Percentiles rank a stretch among this genome's conserved stretches.
Evolutionary conservation across 805 yeast species (phyloP).

Genomic region (Debaryomyces hansenii): DNA sequence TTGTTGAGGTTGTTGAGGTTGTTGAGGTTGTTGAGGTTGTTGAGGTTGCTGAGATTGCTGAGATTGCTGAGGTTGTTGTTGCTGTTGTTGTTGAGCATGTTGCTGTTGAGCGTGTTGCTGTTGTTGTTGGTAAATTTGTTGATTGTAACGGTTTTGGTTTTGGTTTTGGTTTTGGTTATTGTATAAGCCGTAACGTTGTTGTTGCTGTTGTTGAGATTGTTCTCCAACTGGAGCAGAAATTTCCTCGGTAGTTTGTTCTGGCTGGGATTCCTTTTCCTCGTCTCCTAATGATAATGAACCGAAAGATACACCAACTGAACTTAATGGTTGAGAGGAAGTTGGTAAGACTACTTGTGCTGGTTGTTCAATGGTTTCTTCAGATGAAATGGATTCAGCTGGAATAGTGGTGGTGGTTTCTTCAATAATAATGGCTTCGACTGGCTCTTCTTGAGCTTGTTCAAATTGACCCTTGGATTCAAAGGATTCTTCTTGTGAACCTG

Average conservation of each 20-base stretch:
- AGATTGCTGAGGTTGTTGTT: conserved; percentile 17
- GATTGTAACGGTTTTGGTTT: conserved; percentile 12
- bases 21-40: conserved; percentile 21
- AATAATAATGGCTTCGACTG: conserved; percentile 15
- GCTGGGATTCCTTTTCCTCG: conserved; percentile 28
- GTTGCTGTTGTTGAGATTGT: conserved; percentile 12
- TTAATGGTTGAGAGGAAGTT: conserved; percentile 43
- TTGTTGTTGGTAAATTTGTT: conserved; percentile 10
- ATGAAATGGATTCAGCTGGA: not conserved
- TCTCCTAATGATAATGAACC: conserved; percentile 57
- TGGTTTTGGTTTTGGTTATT: conserved; percentile 15
- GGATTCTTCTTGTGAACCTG: conserved; percentile 2
- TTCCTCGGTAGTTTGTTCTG: conserved; percentile 19
- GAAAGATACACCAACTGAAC: conserved; percentile 59
- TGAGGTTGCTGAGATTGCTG: conserved; percentile 20
- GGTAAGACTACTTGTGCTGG: conserved; percentile 52
- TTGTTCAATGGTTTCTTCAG: conserved; percentile 13
- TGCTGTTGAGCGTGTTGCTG: conserved; percentile 1
- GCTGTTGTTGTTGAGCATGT: conserved; percentile 5
- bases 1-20: conserved; percentile 8
- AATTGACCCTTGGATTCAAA: conserved; percentile 2
- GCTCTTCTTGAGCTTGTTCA: conserved; percentile 15
- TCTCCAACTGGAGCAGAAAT: conserved; percentile 7
- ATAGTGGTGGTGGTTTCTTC: conserved; percentile 12
- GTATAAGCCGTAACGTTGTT: conserved; percentile 12